Conservation (phyloP, 2,329 filamentous ascomycete genomes). For the Pseudogymnoascus sp. region DNA sequence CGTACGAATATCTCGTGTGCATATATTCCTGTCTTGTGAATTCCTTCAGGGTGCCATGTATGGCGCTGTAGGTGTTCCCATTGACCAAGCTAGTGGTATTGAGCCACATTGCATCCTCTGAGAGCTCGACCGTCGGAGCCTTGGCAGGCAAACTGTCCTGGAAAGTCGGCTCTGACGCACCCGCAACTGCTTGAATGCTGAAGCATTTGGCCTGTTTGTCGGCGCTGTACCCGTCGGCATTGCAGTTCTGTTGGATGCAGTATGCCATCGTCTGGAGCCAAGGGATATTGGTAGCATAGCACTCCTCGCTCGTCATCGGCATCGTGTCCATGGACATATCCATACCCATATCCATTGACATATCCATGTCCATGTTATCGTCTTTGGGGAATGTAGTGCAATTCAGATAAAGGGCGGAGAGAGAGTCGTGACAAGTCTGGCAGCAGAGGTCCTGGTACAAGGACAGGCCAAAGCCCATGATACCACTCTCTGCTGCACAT, state of each 20-base stretch:
- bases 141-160: slow-evolving; percentile 23
- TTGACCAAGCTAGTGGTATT: slow-evolving; percentile 30
- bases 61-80: slow-evolving; percentile 25
- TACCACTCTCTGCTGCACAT: slow-evolving; percentile 20
- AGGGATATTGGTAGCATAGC: neutral
- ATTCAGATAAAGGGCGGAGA: slow-evolving; percentile 25
- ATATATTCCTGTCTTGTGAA: slow-evolving; percentile 28
- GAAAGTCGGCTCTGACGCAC: slow-evolving; percentile 23
- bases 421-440: slow-evolving; percentile 26
- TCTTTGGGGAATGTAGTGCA: slow-evolving; percentile 26
- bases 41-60: slow-evolving; percentile 25
- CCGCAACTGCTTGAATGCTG: slow-evolving; percentile 21
- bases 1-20: slow-evolving; percentile 31
- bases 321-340: slow-evolving; percentile 20
- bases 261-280: slow-evolving; percentile 15
- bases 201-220: slow-evolving; percentile 30
- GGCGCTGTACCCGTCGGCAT: neutral
- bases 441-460: slow-evolving; percentile 28
- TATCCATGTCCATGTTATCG: slow-evolving; percentile 12
- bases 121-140: slow-evolving; percentile 23
- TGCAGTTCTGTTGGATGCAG: slow-evolving; percentile 15
- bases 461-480: slow-evolving; percentile 29
- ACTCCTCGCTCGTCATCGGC: neutral
- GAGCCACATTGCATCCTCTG: slow-evolving; percentile 26
- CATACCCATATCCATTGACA: slow-evolving; percentile 26